Conservation (phyloP, 75 land plant species). For the Picea sitchensis region DNA sequence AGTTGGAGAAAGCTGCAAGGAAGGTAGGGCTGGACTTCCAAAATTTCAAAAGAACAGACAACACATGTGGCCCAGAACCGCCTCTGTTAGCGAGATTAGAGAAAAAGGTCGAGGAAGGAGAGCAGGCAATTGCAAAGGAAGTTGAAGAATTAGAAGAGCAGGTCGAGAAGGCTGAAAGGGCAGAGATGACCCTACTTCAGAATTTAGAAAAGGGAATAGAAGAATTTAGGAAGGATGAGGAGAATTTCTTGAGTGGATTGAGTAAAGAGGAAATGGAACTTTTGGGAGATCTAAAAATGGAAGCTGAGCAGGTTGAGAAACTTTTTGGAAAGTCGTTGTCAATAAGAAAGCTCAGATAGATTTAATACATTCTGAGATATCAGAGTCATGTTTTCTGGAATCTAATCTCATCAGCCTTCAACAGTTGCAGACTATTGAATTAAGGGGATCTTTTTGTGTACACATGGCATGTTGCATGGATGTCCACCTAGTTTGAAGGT, state of each 20-base stretch:
- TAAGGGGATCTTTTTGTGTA: background rate
- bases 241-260: slow-evolving; percentile 48
- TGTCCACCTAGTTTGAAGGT: background rate
- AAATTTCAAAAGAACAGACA: slow-evolving; percentile 81
- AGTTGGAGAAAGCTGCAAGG: slow-evolving; percentile 67
- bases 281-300: slow-evolving; percentile 71
- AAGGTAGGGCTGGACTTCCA: slow-evolving; percentile 75
- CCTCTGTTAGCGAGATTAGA: slow-evolving; percentile 89
- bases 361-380: background rate
- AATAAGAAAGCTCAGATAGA: slow-evolving; percentile 69
- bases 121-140: slow-evolving; percentile 58
- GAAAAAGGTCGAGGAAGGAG: slow-evolving; percentile 87
- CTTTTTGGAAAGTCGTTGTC: slow-evolving; percentile 81
- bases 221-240: slow-evolving; percentile 55
- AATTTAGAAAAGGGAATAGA: slow-evolving; percentile 54
- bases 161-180: slow-evolving; percentile 63
- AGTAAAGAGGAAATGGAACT: slow-evolving; percentile 81
- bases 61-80: slow-evolving; percentile 93
- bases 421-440: background rate
- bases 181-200: slow-evolving; percentile 53
- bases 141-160: slow-evolving; percentile 69
- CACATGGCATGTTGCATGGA: background rate
- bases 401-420: background rate
- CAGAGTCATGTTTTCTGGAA: background rate
- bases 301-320: slow-evolving; percentile 75